A percentile compares a stretch with the other conserved stretches of the same genome.
Conservation (phyloP, 805 yeast species). For the Pichia scutulata region DNA sequence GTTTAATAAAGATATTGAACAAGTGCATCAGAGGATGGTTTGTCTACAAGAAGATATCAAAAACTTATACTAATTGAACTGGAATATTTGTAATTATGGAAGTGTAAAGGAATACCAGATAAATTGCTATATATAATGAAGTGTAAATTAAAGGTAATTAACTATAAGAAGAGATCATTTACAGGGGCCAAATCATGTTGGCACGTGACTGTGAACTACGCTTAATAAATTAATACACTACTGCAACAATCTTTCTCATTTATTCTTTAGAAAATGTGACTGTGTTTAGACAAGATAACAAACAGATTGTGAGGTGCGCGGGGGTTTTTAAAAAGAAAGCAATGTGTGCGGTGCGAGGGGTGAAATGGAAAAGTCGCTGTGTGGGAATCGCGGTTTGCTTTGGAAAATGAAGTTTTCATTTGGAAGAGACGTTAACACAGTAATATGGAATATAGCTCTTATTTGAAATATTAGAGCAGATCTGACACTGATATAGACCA, state of each 20-base stretch:
- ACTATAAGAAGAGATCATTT: neutral
- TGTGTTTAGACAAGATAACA: neutral
- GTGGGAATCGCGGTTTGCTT: neutral
- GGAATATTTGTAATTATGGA: neutral
- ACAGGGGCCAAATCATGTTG: neutral
- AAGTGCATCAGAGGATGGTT: constrained; percentile 30
- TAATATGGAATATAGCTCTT: neutral
- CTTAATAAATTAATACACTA: no score
- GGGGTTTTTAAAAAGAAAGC: neutral
- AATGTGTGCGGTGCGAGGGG: neutral
- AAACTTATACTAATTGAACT: constrained; percentile 5
- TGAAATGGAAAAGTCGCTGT: neutral
- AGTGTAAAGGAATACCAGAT: neutral
- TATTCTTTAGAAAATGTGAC: neutral
- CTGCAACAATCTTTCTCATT: neutral
- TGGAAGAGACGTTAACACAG: neutral
- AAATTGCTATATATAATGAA: neutral
- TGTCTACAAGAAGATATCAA: constrained; percentile 29
- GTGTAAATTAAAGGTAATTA: no score
- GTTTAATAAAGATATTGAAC: constrained; percentile 48
- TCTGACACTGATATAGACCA: constrained; percentile 5
- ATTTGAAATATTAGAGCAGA: neutral
- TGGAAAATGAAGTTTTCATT: constrained; percentile 2
- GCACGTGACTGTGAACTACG: neutral
- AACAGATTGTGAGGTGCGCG: neutral